Evolutionary conservation across 2,329 filamentous ascomycete species (phyloP), one percentile per base, ranked within the genome.

Genomic region (Didymellaceae sp.): DNA sequence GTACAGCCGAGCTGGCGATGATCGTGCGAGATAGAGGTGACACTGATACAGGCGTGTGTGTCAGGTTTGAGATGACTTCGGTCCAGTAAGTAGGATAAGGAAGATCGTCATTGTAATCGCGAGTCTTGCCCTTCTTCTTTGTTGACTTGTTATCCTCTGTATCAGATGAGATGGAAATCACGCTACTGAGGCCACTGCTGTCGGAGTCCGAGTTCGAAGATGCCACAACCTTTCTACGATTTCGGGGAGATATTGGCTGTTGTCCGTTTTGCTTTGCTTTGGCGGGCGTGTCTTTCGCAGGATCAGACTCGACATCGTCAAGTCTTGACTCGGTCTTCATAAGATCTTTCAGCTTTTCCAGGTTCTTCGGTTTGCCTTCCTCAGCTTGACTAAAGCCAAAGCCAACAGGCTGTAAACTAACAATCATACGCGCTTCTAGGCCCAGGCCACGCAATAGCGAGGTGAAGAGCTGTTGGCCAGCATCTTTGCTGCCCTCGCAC

Each of bases 61-160:
- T 93, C 3, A 90, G 80, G 2, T 91, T 88, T 0, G 92, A 97
- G 2, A 94, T 78, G 2, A 90, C 88, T 71, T 99, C 94, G 0
- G 89, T 88, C 94, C 94, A 99, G 71, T 97, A 97, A 41, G 89
- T 88, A 1, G 94, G 92, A 58, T 87, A 94, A 2, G 86, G 84
- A 21, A 97, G 79, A 59, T 96, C 91, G 16, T 81, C 79, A 61
- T 96, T 91, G 62, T 87, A 89, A 45, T 67, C 65, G 45, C 80
- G 78, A 51, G 78, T 80, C 20, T 67, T 64, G 39, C 65, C 68
- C 6, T 61, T 63, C 30, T 71, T 74, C 58, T 75, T 81, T 41
- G 71, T 74, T 5, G 24, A 77, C 74, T 10, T 83, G 1, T 86
- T 75, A 0, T 83, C 84, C 13, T 80, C 76, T 5, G 75, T 80